Conservation (phyloP, 192 early-diverging fungal species). For the Rhizoclosmatium globosum region DNA sequence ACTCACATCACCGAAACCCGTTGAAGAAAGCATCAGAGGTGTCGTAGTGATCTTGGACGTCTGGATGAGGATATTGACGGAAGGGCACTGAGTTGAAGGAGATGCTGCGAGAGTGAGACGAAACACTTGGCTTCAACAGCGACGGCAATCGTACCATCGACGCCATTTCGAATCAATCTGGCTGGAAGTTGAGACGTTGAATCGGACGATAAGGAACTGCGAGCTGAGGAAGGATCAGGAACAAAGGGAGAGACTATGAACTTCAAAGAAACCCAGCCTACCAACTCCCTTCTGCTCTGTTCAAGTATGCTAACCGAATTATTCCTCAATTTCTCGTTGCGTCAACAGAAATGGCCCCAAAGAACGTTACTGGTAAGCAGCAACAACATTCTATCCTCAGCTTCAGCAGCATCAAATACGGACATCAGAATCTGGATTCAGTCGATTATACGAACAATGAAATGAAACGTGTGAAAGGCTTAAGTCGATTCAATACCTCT, state of each 20-base stretch:
- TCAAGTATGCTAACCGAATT: neutral
- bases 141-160: neutral
- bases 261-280: too few relatives aligned
- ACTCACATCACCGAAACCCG: neutral
- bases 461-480: neutral
- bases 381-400: neutral
- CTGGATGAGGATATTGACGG: neutral
- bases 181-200: neutral
- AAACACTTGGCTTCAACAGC: neutral
- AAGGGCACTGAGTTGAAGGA: too few relatives aligned
- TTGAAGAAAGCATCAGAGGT: neutral
- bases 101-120: neutral
- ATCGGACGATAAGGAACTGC: too few relatives aligned
- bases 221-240: too few relatives aligned
- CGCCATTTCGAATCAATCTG: neutral
- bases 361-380: conserved; percentile 4
- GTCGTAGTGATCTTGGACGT: neutral
- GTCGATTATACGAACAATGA: neutral
- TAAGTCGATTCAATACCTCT: neutral
- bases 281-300: neutral
- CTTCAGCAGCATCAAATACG: neutral
- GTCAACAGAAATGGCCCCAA: conserved; percentile 4
- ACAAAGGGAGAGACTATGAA: too few relatives aligned
- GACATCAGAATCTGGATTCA: neutral
- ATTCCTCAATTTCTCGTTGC: too few relatives aligned